Evolutionary conservation across 495 filamentous ascomycete genomes (phyloP).

Genomic region (Daldinia caldariorum): DNA sequence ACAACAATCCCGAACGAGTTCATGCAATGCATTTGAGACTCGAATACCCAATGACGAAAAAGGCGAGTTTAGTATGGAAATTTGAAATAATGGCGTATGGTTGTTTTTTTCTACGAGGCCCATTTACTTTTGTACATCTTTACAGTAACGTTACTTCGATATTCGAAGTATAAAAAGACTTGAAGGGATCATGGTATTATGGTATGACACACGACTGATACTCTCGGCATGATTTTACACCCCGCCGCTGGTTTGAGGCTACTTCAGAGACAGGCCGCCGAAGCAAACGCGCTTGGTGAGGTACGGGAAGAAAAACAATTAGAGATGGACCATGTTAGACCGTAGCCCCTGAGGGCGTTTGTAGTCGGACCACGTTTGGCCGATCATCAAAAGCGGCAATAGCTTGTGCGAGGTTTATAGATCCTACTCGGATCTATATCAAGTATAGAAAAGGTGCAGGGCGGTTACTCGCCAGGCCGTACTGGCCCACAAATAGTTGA

Average conservation of each 20-base stretch:
- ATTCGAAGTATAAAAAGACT: conserved; percentile 14
- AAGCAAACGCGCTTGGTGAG: conserved; percentile 8
- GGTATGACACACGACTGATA: conserved; percentile 25
- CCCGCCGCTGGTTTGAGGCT: not conserved
- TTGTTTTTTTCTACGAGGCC: conserved; percentile 11
- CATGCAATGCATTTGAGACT: not conserved
- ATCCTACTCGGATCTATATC: conserved; percentile 1
- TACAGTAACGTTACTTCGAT: not conserved
- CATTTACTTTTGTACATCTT: not conserved
- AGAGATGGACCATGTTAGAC: conserved; percentile 18
- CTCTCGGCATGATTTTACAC: conserved; percentile 15
- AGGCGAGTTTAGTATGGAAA: not conserved
- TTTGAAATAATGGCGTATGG: conserved; percentile 13
- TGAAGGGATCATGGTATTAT: conserved; percentile 26
- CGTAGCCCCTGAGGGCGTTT: conserved; percentile 10
- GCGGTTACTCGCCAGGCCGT: not conserved
- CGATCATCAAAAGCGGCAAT: conserved; percentile 11
- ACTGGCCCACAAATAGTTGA: not conserved
- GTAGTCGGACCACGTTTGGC: conserved; percentile 9
- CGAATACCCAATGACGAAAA: not conserved
- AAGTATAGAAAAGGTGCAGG: conserved; percentile 10
- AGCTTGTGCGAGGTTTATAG: not conserved
- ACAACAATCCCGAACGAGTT: no score
- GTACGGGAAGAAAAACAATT: conserved; percentile 15
- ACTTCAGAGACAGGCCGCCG: not conserved